phyloP scores from a whole-genome alignment of 805 yeast genomes.

The Barnettozyma pratensis region DNA sequence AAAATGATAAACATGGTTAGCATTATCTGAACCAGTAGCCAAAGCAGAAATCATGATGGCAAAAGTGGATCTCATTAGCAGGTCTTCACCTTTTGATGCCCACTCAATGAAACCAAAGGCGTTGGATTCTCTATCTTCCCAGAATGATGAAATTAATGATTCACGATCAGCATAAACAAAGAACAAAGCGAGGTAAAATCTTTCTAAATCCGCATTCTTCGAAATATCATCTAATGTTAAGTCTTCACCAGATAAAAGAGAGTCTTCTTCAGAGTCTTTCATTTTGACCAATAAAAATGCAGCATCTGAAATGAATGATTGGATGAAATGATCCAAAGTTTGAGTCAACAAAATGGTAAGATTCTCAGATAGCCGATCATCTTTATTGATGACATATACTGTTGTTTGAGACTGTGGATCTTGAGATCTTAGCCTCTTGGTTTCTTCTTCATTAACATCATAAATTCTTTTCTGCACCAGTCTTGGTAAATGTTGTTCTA shows the following conservation, averaged over 20 bases:
- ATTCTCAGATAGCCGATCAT: constrained; percentile 21
- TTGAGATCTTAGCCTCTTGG: constrained; percentile 28
- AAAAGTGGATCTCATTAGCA: constrained; percentile 77
- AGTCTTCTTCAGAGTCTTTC: constrained; percentile 72
- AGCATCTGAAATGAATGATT: constrained; percentile 52
- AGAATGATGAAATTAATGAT: constrained; percentile 51
- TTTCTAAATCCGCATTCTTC: constrained; percentile 78
- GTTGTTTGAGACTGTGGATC: constrained; percentile 17
- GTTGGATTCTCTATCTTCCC: constrained; percentile 63
- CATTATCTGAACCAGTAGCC: constrained; percentile 52
- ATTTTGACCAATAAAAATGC: constrained; percentile 63
- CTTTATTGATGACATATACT: constrained; percentile 19
- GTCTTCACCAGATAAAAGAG: constrained; percentile 52
- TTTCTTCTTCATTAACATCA: constrained; percentile 42
- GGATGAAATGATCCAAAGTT: constrained; percentile 46
- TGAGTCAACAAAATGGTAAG: constrained; percentile 29
- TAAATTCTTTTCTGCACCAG: constrained; percentile 46
- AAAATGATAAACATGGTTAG: constrained; percentile 48
- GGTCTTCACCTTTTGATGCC: constrained; percentile 80
- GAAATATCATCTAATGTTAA: constrained; percentile 58
- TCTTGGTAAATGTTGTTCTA: constrained; percentile 63
- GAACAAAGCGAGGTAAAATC: constrained; percentile 73
- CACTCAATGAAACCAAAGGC: constrained; percentile 79
- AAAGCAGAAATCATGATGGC: constrained; percentile 75
- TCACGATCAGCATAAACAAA: constrained; percentile 63